Conservation (phyloP, 176 grass and related monocot genomes). For the Cenchrus americanus region DNA sequence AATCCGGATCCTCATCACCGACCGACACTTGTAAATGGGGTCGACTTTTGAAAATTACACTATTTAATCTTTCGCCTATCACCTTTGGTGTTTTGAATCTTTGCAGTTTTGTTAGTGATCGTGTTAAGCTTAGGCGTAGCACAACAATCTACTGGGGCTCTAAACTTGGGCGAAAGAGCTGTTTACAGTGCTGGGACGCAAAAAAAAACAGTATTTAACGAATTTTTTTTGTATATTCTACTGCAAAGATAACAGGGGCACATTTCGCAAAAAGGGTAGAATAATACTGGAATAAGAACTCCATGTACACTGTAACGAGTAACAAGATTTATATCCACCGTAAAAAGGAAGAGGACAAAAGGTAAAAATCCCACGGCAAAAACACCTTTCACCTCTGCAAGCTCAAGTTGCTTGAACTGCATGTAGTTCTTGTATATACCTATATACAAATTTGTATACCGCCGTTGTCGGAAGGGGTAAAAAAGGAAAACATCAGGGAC, state of each 20-base stretch:
- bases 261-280: not conserved
- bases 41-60: no score
- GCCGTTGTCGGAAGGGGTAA: conserved; percentile 18
- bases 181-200: no score
- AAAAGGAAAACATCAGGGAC: conserved; percentile 23
- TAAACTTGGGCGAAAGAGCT: no score
- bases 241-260: not conserved
- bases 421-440: conserved; percentile 69
- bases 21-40: no score
- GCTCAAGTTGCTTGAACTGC: conserved; percentile 52
- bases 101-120: no score
- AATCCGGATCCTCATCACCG: no score
- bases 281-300: conserved; percentile 7
- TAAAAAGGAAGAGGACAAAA: not conserved
- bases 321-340: conserved; percentile 28
- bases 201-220: no score
- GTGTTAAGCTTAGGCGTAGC: no score
- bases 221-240: no score
- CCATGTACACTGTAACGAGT: conserved; percentile 24
- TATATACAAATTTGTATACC: conserved; percentile 67
- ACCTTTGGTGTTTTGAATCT: no score
- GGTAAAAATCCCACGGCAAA: conserved; percentile 32
- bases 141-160: no score
- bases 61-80: no score
- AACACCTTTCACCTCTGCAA: conserved; percentile 30